phyloP scores from a whole-genome alignment of 768 basidiomycete species.

The Brasilioporus rufonigricans region DNA sequence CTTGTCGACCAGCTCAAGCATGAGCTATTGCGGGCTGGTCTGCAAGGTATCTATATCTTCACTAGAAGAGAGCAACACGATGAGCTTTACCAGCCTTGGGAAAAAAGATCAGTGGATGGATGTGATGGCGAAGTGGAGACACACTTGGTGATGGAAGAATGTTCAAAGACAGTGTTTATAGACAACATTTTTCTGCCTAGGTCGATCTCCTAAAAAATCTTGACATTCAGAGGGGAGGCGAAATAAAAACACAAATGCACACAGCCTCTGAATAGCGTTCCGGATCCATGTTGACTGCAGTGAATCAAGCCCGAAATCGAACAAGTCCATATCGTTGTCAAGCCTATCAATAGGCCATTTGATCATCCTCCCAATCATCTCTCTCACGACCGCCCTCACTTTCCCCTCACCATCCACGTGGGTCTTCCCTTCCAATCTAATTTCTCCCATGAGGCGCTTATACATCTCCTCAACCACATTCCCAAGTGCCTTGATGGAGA shows the following conservation, averaged over 20 bases:
- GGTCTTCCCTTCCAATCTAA: conserved; percentile 8
- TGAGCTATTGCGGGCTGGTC: conserved; percentile 34
- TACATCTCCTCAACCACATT: conserved; percentile 39
- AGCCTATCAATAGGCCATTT: conserved; percentile 14
- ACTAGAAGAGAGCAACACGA: conserved; percentile 36
- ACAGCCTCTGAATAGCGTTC: conserved; percentile 46
- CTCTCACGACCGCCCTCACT: conserved; percentile 12
- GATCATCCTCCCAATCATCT: conserved; percentile 22
- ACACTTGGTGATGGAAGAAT: conserved; percentile 42
- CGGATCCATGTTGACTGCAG: conserved; percentile 51
- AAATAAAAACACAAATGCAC: conserved; percentile 23
- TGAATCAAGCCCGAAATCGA: conserved; percentile 52
- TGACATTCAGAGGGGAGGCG: conserved; percentile 18
- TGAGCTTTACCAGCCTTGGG: conserved; percentile 44
- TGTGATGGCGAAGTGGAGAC: not conserved
- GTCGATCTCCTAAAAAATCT: conserved; percentile 16
- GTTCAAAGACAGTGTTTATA: conserved; percentile 45
- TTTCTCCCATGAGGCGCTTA: conserved; percentile 39
- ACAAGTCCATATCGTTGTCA: conserved; percentile 37
- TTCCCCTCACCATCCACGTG: conserved; percentile 6
- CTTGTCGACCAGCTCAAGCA: conserved; percentile 48
- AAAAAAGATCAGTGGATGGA: not conserved
- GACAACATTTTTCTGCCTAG: conserved; percentile 21
- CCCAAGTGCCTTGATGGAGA: conserved; percentile 46
- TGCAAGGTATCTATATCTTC: conserved; percentile 15